Conservation (phyloP, 1,139 yeast species). For the Sugiyamaella pinicola region DNA sequence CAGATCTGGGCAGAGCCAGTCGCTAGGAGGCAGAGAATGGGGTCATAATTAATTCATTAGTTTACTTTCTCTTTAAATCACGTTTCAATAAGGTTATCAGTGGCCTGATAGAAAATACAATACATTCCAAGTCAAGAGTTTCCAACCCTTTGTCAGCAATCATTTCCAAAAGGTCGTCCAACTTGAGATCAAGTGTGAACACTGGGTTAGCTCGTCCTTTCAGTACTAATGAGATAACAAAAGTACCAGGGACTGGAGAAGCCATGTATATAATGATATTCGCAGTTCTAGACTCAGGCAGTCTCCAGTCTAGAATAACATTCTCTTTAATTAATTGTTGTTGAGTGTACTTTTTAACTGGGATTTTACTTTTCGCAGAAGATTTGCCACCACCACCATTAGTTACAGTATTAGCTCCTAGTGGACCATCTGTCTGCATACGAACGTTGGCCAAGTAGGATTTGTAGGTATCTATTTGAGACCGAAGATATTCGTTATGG, state of each 20-base stretch:
- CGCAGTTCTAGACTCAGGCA: conserved; percentile 37
- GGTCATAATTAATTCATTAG: background rate
- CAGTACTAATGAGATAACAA: conserved; percentile 41
- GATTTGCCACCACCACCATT: conserved; percentile 28
- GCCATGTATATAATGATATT: conserved; percentile 37
- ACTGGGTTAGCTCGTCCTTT: conserved; percentile 41
- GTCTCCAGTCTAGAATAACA: conserved; percentile 38
- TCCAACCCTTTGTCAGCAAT: conserved; percentile 37
- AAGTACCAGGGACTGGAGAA: conserved; percentile 44
- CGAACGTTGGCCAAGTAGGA: conserved; percentile 45
- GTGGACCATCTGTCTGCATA: conserved; percentile 41
- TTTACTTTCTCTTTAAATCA: conserved; percentile 25
- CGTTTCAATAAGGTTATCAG: conserved; percentile 34
- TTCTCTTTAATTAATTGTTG: conserved; percentile 41
- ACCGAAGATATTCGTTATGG: conserved; percentile 44
- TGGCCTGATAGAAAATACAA: conserved; percentile 38
- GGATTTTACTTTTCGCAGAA: conserved; percentile 29
- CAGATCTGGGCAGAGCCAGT: background rate
- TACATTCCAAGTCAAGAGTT: conserved; percentile 40
- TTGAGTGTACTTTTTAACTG: conserved; percentile 40
- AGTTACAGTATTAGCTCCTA: conserved; percentile 33
- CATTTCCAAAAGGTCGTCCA: conserved; percentile 44
- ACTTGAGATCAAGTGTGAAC: conserved; percentile 40
- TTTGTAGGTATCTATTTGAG: conserved; percentile 44
- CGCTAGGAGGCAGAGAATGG: background rate